Conservation (phyloP, 768 basidiomycete species). For the Termitomyces sp. region DNA sequence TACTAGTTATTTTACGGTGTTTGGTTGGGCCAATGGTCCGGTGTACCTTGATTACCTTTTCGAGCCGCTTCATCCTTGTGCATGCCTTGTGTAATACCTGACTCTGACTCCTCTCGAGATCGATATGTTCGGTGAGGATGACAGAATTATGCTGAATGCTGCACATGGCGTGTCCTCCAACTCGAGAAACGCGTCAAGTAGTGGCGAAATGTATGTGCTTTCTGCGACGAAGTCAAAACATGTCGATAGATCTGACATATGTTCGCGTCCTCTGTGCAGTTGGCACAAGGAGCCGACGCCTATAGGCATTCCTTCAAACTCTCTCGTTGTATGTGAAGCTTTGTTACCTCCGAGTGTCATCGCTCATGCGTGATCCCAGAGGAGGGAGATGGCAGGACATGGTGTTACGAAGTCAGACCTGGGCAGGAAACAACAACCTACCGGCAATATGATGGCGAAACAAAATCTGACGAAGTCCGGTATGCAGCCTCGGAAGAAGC, state of each 20-base stretch:
- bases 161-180: conserved; percentile 4
- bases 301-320: background rate
- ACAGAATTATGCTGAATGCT: background rate
- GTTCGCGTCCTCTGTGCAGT: background rate
- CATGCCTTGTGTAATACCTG: conserved; percentile 1
- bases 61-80: conserved; percentile 8
- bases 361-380: background rate
- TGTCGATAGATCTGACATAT: background rate
- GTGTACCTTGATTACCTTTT: conserved; percentile 13
- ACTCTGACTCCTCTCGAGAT: conserved; percentile 2
- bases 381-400: background rate
- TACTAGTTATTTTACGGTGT: background rate
- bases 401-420: background rate
- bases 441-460: background rate
- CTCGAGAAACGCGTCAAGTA: conserved; percentile 10
- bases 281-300: conserved; percentile 4
- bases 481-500: background rate
- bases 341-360: background rate
- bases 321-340: background rate
- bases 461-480: background rate
- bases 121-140: conserved; percentile 3
- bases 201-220: background rate
- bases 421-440: background rate
- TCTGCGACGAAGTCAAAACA: background rate
- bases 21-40: background rate